phyloP scores from a whole-genome alignment of 2,329 filamentous ascomycete genomes.

The Calonectria fujianensis region DNA sequence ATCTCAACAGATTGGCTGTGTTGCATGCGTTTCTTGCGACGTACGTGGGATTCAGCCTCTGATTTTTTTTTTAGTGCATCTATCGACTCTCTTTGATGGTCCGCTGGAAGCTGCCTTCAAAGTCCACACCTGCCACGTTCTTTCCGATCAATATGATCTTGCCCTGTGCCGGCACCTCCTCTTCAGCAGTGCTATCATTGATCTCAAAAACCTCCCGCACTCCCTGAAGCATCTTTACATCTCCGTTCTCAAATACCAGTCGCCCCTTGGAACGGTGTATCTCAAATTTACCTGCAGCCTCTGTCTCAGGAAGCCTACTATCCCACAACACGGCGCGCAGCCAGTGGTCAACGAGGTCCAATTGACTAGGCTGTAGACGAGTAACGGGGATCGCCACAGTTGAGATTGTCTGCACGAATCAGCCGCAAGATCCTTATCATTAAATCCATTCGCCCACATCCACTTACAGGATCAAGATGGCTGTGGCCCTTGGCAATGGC shows the following conservation, averaged over 20 bases:
- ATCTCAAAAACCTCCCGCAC: slow-evolving; percentile 97
- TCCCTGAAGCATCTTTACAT: slow-evolving; percentile 87
- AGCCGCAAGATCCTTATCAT: slow-evolving; percentile 38
- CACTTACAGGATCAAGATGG: slow-evolving; percentile 87
- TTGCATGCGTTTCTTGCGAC: slow-evolving; percentile 24
- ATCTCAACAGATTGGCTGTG: neutral
- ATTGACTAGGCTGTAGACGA: slow-evolving; percentile 72
- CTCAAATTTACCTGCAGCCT: slow-evolving; percentile 74
- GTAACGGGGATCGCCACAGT: slow-evolving; percentile 85
- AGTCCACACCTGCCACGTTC: slow-evolving; percentile 70
- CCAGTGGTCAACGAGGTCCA: slow-evolving; percentile 85
- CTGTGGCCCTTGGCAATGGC: slow-evolving; percentile 87
- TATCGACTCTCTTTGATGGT: slow-evolving; percentile 47
- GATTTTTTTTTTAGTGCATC: slow-evolving; percentile 23
- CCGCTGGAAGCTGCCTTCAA: slow-evolving; percentile 67
- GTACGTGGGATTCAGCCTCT: neutral
- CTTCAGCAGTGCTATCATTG: slow-evolving; percentile 74
- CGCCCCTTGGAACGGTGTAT: slow-evolving; percentile 93
- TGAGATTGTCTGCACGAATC: slow-evolving; percentile 80
- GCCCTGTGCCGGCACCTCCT: slow-evolving; percentile 61
- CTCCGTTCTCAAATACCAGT: slow-evolving; percentile 78
- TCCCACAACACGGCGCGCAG: slow-evolving; percentile 92
- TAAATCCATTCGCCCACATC: slow-evolving; percentile 27
- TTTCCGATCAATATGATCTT: slow-evolving; percentile 81
- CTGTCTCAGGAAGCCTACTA: slow-evolving; percentile 71